Percentiles rank a stretch among this genome's conserved stretches.
phyloP scores from a whole-genome alignment of 108 stramenopile genomes.

The Mediolabrus comicus region DNA sequence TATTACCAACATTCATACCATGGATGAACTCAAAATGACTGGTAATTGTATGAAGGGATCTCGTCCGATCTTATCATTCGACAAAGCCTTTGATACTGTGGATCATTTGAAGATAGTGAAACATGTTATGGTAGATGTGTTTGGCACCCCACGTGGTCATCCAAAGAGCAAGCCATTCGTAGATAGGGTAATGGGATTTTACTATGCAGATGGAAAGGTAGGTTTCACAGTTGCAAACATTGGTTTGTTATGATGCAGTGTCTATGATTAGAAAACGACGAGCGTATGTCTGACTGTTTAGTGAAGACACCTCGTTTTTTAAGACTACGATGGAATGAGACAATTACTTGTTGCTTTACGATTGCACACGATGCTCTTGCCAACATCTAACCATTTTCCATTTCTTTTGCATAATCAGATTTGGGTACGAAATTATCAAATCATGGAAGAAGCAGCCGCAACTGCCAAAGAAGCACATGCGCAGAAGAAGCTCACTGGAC shows the following conservation, averaged over 20 bases:
- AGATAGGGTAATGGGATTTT: slow-evolving; percentile 96
- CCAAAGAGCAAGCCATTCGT: slow-evolving; percentile 99
- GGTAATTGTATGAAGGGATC: slow-evolving; percentile 97
- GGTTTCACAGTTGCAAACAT: slow-evolving; percentile 16
- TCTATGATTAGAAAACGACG: slow-evolving; percentile 87
- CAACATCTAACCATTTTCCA: slow-evolving; percentile 1
- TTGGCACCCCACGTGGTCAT: slow-evolving; percentile 96
- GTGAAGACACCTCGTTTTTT: slow-evolving; percentile 64
- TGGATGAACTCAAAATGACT: slow-evolving; percentile 98
- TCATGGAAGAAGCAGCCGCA: slow-evolving; percentile 86
- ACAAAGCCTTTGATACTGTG: slow-evolving; percentile 71
- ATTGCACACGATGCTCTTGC: neutral
- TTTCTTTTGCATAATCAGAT: slow-evolving; percentile 60
- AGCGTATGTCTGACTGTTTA: slow-evolving; percentile 90
- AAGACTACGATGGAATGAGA: slow-evolving; percentile 95
- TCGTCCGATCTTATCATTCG: slow-evolving; percentile 95
- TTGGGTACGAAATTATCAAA: slow-evolving; percentile 99
- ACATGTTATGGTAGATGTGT: slow-evolving; percentile 93
- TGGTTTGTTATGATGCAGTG: slow-evolving; percentile 14
- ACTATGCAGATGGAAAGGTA: slow-evolving; percentile 93
- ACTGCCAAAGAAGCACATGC: slow-evolving; percentile 78
- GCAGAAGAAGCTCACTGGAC: slow-evolving; percentile 73
- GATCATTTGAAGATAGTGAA: slow-evolving; percentile 85
- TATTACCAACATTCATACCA: slow-evolving; percentile 97
- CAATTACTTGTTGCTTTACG: slow-evolving; percentile 3